Conservation (phyloP, 2,329 filamentous ascomycete genomes). For the Dactylonectria macrodidyma region DNA sequence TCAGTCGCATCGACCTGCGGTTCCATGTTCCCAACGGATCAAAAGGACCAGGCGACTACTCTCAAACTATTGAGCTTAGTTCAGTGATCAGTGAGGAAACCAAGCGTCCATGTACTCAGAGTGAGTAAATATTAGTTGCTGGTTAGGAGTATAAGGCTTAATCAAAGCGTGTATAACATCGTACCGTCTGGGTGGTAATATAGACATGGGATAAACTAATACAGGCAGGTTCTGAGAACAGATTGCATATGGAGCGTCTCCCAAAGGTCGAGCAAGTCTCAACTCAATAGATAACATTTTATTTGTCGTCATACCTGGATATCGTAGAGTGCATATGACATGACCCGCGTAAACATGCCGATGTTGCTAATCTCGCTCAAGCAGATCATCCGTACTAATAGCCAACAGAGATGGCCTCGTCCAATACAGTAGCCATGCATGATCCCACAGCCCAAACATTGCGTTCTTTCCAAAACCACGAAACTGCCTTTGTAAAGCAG, state of each 20-base stretch:
- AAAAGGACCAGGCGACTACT: slow-evolving; percentile 5
- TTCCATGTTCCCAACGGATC: neutral
- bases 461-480: slow-evolving; percentile 24
- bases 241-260: no score
- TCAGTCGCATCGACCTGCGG: neutral
- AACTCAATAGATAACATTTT: no score
- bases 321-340: no score
- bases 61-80: neutral
- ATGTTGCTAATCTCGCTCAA: no score
- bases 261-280: no score
- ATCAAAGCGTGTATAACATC: no score
- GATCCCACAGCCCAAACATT: slow-evolving; percentile 27
- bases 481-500: slow-evolving; percentile 4
- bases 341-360: no score
- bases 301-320: no score
- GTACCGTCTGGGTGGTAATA: no score
- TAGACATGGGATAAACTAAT: no score
- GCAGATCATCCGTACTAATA: neutral
- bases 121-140: neutral
- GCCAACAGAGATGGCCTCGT: slow-evolving; percentile 17
- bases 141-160: no score
- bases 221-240: no score
- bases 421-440: slow-evolving; percentile 18
- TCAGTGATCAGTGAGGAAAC: neutral
- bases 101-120: neutral